A percentile compares a stretch with the other conserved stretches of the same genome.
Evolutionary conservation across 768 basidiomycete genomes (phyloP).

Genomic region (Ephemerocybe angulata): DNA sequence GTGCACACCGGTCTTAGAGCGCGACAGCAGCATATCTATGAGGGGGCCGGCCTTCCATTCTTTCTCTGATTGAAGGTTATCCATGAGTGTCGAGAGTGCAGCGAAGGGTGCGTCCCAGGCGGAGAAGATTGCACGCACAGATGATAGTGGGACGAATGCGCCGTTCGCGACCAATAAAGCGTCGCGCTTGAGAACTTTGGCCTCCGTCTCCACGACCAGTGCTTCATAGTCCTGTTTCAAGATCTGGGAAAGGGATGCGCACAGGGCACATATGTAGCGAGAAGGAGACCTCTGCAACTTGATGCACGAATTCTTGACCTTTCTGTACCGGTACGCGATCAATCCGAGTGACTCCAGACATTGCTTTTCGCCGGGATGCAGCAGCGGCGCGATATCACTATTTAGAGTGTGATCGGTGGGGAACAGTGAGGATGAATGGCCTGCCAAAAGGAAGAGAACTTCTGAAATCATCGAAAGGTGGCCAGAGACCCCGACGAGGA

Average conservation of each 20-base stretch:
- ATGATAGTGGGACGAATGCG: conserved; percentile 83
- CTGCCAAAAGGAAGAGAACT: conserved; percentile 79
- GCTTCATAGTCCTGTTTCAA: conserved; percentile 78
- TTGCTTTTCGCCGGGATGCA: conserved; percentile 88
- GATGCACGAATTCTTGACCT: conserved; percentile 56
- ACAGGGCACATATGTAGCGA: conserved; percentile 76
- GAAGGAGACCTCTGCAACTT: conserved; percentile 55
- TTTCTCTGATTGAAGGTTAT: conserved; percentile 53
- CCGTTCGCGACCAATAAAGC: conserved; percentile 71
- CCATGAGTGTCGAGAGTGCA: conserved; percentile 61
- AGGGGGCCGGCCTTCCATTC: conserved; percentile 73
- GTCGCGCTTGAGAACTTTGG: conserved; percentile 72
- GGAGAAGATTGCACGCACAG: conserved; percentile 77
- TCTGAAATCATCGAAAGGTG: conserved; percentile 92
- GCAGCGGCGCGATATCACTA: conserved; percentile 61
- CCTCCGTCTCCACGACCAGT: conserved; percentile 77
- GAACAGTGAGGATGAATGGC: conserved; percentile 85
- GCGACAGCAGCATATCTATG: conserved; percentile 71
- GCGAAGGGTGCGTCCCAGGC: conserved; percentile 87
- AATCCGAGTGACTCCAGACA: conserved; percentile 75
- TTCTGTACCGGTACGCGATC: conserved; percentile 72
- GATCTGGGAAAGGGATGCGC: conserved; percentile 67
- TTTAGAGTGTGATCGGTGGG: conserved; percentile 53
- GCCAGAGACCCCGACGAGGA: too few species aligned
- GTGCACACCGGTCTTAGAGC: conserved; percentile 76